A percentile compares a stretch with the other conserved stretches of the same genome.
Conservation (phyloP, 1,284 basidiomycete species). For the Naganishia liquefaciens region DNA sequence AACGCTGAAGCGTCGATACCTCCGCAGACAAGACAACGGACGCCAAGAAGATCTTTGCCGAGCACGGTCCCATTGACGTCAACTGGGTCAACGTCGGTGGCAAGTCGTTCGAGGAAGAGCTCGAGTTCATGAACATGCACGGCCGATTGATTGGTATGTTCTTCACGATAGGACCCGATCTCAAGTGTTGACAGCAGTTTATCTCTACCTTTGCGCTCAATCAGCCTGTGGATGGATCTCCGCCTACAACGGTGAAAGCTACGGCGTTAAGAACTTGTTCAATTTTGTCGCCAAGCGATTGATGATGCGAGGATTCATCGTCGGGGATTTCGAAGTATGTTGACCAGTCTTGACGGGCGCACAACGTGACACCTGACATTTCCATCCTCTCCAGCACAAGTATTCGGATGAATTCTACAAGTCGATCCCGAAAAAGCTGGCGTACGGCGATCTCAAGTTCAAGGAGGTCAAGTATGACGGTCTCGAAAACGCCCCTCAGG, state of each 20-base stretch:
- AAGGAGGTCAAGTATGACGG: slow-evolving; percentile 36
- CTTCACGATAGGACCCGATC: background rate
- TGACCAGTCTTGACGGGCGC: background rate
- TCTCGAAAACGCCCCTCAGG: slow-evolving; percentile 34
- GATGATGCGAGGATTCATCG: slow-evolving; percentile 40
- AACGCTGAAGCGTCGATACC: background rate
- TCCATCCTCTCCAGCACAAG: slow-evolving; percentile 8
- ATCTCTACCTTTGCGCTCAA: background rate
- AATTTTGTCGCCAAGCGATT: slow-evolving; percentile 36
- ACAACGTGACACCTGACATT: background rate
- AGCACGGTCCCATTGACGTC: slow-evolving; percentile 41
- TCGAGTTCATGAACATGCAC: slow-evolving; percentile 36
- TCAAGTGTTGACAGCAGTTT: background rate
- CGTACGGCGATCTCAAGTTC: slow-evolving; percentile 37
- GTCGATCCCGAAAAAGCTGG: slow-evolving; percentile 35
- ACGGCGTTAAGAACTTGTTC: slow-evolving; percentile 39
- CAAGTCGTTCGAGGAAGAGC: slow-evolving; percentile 37
- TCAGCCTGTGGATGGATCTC: slow-evolving; percentile 37
- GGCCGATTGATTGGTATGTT: slow-evolving; percentile 38
- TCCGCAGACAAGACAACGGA: slow-evolving; percentile 38
- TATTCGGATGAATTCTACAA: slow-evolving; percentile 36
- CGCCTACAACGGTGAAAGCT: slow-evolving; percentile 36
- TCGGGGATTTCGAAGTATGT: slow-evolving; percentile 35
- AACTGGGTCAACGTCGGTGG: slow-evolving; percentile 42
- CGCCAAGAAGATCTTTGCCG: slow-evolving; percentile 36